phyloP scores from a whole-genome alignment of 1,284 basidiomycete genomes.

The Prillingera fragicola region DNA sequence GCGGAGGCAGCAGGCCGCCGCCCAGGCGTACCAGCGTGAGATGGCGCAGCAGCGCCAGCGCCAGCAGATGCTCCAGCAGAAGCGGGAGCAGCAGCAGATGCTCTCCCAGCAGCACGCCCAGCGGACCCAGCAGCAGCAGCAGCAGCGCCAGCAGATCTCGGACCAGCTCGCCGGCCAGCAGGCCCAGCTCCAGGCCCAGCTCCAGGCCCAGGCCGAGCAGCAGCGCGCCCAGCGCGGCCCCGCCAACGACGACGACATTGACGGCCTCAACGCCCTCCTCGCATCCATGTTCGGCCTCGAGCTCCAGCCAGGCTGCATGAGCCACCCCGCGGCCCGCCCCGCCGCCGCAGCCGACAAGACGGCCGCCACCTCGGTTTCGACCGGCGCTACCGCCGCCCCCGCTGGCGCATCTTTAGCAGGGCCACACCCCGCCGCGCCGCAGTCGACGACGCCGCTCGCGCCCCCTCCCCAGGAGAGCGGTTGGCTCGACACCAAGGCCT shows the following conservation, averaged over 20 bases:
- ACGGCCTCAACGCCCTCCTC: constrained; percentile 32
- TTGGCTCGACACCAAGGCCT: too few relatives aligned
- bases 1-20: constrained; percentile 16
- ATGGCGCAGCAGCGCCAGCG: constrained; percentile 7
- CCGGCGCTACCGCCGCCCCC: background rate
- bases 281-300: constrained; percentile 38
- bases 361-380: background rate
- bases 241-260: constrained; percentile 14
- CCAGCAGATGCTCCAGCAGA: constrained; percentile 7
- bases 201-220: constrained; percentile 1
- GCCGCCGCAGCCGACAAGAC: constrained; percentile 3
- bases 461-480: too few relatives aligned
- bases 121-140: constrained; percentile 8
- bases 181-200: constrained; percentile 9
- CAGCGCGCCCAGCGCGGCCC: background rate
- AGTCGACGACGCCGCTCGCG: too few relatives aligned
- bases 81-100: constrained; percentile 8
- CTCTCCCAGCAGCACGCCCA: constrained; percentile 4
- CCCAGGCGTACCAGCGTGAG: constrained; percentile 15
- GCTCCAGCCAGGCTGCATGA: constrained; percentile 15
- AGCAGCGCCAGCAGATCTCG: background rate
- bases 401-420: too few relatives aligned
- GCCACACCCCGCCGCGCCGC: too few relatives aligned
- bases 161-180: background rate
- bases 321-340: background rate